Evolutionary conservation across 2,329 filamentous ascomycete species (phyloP).

Genomic region (Xylaria sp.): DNA sequence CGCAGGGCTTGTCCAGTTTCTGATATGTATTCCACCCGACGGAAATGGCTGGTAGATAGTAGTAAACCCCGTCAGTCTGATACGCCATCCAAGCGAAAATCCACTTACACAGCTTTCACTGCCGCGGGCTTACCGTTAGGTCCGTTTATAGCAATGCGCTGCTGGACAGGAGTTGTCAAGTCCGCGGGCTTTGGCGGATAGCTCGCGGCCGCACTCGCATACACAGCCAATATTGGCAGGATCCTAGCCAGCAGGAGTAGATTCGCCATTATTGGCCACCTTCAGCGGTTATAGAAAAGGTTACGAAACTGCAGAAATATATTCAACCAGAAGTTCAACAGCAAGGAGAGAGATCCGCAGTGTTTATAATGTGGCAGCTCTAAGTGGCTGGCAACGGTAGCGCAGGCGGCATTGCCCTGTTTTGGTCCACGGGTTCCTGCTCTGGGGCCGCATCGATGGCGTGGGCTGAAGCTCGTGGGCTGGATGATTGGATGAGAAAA

Average conservation of each 20-base stretch:
- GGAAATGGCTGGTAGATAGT: constrained; percentile 51
- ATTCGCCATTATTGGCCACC: constrained; percentile 31
- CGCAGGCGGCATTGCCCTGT: no score
- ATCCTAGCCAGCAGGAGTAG: constrained; percentile 25
- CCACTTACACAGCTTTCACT: constrained; percentile 2
- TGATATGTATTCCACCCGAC: constrained; percentile 62
- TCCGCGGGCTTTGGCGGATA: constrained; percentile 52
- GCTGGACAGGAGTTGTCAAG: constrained; percentile 56
- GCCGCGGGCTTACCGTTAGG: constrained; percentile 45
- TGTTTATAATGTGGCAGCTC: constrained; percentile 23
- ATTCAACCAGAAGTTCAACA: constrained; percentile 1
- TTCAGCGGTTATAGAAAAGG: not conserved
- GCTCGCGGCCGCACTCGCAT: constrained; percentile 35
- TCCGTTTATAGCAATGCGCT: constrained; percentile 55
- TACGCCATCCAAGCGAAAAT: not conserved
- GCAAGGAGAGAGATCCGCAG: constrained; percentile 3
- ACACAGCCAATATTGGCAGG: constrained; percentile 34
- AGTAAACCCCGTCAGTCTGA: constrained; percentile 2
- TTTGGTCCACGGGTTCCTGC: constrained; percentile 8
- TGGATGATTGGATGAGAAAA: constrained; percentile 29
- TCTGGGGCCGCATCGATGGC: constrained; percentile 7
- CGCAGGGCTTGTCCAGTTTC: constrained; percentile 48
- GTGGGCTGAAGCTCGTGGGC: constrained; percentile 23
- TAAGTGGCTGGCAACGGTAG: constrained; percentile 11
- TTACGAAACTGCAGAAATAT: not conserved